phyloP scores from a whole-genome alignment of 345 rosid genomes.

The Rhizophora mangle region DNA sequence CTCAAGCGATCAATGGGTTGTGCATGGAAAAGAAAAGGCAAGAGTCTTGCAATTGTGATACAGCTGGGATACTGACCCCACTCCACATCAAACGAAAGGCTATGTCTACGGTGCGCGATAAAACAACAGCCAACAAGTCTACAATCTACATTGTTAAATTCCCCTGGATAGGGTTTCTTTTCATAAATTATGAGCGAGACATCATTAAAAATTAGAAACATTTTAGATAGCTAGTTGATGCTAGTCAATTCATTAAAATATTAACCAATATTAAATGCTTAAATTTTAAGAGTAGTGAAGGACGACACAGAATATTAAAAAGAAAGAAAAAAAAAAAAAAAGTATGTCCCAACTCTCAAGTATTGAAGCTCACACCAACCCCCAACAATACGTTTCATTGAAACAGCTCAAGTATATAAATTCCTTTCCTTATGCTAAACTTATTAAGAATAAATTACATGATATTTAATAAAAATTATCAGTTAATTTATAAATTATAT shows the following conservation, averaged over 20 bases:
- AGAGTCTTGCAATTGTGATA: background rate
- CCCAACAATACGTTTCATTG: no score
- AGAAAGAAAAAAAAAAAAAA: no score
- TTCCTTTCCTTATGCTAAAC: no score
- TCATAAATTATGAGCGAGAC: background rate
- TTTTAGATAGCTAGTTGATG: background rate
- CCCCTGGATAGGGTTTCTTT: slow-evolving; percentile 12
- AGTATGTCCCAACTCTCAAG: no score
- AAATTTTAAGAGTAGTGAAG: background rate
- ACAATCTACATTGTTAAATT: background rate
- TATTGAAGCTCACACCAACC: no score
- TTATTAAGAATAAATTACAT: no score
- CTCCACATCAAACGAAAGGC: background rate
- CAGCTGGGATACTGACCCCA: background rate
- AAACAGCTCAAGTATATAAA: no score
- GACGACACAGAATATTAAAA: background rate
- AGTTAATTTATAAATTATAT: no score
- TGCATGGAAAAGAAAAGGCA: background rate
- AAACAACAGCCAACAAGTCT: background rate
- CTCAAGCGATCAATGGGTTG: no score
- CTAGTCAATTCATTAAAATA: background rate
- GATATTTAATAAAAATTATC: no score
- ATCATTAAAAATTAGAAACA: background rate
- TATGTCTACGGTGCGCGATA: background rate
- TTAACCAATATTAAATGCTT: no score